Conservation (phyloP, 2,329 filamentous ascomycete genomes). For the Venturia asperata region DNA sequence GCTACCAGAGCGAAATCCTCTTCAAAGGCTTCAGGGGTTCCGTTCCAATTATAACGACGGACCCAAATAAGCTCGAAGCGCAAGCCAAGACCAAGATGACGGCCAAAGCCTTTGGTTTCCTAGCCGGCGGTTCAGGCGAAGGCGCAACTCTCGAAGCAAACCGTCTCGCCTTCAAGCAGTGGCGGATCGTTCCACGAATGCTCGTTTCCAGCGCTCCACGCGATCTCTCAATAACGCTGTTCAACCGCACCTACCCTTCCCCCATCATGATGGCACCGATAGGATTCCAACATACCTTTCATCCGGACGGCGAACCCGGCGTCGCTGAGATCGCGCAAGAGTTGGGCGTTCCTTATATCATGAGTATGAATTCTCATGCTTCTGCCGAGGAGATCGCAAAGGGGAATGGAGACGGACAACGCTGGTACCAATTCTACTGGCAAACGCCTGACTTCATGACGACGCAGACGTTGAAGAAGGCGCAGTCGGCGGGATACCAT, state of each 20-base stretch:
- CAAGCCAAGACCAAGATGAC: slow-evolving; percentile 41
- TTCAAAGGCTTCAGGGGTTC: slow-evolving; percentile 43
- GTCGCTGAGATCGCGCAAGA: slow-evolving; percentile 56
- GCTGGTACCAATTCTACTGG: slow-evolving; percentile 75
- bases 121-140: slow-evolving; percentile 33
- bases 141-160: slow-evolving; percentile 34
- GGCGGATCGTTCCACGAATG: slow-evolving; percentile 36
- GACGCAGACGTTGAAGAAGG: slow-evolving; percentile 53
- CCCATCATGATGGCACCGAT: slow-evolving; percentile 61
- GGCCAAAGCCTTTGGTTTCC: slow-evolving; percentile 35
- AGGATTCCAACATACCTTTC: slow-evolving; percentile 62
- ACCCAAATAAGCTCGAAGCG: slow-evolving; percentile 50
- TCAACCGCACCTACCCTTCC: slow-evolving; percentile 39
- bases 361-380: slow-evolving; percentile 57
- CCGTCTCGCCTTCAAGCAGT: slow-evolving; percentile 34
- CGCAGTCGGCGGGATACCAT: slow-evolving; percentile 54
- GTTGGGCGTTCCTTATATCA: slow-evolving; percentile 56
- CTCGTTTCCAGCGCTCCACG: slow-evolving; percentile 30
- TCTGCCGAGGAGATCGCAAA: slow-evolving; percentile 60
- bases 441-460: slow-evolving; percentile 61
- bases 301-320: slow-evolving; percentile 57
- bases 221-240: slow-evolving; percentile 23
- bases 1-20: slow-evolving; percentile 38
- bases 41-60: slow-evolving; percentile 50
- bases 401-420: slow-evolving; percentile 49